phyloP scores from a whole-genome alignment of 495 filamentous ascomycete species.

The Daldinia grandis region DNA sequence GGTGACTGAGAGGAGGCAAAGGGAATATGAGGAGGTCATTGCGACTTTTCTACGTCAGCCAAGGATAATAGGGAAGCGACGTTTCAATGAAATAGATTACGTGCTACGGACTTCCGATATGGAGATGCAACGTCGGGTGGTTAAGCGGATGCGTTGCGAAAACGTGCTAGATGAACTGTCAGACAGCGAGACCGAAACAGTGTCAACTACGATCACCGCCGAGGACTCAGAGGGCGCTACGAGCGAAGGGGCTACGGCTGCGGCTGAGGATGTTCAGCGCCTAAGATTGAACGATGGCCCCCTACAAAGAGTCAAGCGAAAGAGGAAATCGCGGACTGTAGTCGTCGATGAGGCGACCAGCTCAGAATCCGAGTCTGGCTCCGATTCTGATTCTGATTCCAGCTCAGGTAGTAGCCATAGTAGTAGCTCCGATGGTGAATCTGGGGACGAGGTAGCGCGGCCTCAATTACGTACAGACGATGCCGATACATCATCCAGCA shows the following conservation, averaged over 20 bases:
- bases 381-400: slow-evolving; percentile 40
- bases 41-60: slow-evolving; percentile 51
- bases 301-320: slow-evolving; percentile 58
- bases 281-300: slow-evolving; percentile 55
- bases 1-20: slow-evolving; percentile 52
- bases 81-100: slow-evolving; percentile 57
- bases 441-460: slow-evolving; percentile 28
- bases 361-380: slow-evolving; percentile 49
- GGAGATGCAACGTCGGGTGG: slow-evolving; percentile 55
- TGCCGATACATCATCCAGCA: slow-evolving; percentile 42
- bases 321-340: slow-evolving; percentile 62
- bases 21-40: slow-evolving; percentile 65
- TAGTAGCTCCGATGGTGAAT: slow-evolving; percentile 29
- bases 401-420: slow-evolving; percentile 42
- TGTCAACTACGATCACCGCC: slow-evolving; percentile 32
- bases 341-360: slow-evolving; percentile 49
- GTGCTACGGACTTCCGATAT: slow-evolving; percentile 54
- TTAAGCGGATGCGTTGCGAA: slow-evolving; percentile 61
- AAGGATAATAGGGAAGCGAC: slow-evolving; percentile 43
- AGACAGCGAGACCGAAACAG: slow-evolving; percentile 49
- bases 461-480: slow-evolving; percentile 21
- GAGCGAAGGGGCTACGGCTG: slow-evolving; percentile 40
- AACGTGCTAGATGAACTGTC: slow-evolving; percentile 56
- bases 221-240: slow-evolving; percentile 21
- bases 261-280: slow-evolving; percentile 47